Base-by-base conservation (phyloP, 2,329 filamentous ascomycete species). In the Pezicula neosporulosa region DNA sequence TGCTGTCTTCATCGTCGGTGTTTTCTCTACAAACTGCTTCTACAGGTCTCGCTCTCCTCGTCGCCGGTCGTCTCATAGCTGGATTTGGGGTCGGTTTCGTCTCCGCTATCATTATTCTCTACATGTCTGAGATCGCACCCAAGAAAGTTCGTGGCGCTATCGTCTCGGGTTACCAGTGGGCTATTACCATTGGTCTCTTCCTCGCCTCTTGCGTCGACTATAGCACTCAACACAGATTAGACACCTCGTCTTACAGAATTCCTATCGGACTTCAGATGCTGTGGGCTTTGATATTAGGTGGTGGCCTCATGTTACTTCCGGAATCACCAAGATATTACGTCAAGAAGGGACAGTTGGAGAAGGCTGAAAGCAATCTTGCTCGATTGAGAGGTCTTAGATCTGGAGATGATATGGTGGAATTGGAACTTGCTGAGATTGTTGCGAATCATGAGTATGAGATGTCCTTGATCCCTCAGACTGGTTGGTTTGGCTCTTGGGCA, bases 391-490 rank as follows among this genome's bases (percentile, higher is more conserved):
- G 87, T 54, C 87, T 95, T 73, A 78, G 86, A 45, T 64, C 71
- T 48, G 82, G 87, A 49, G 92, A 87, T 19, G 80, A 87, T 56
- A 91, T 82, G 69, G 85, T 96, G 71, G 82, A 87, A 72, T 74
- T 82, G 55, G 90, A 96, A 72, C 78, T 95, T 43, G 81, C 87
- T 41, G 90, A 96, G 74, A 90, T 96, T 59, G 79, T 94, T 53
- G 90, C 90, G 75, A 96, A 95, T 77, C 82, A 93, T 71, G 88
- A 89, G 72, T 91, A 93, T 68, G 91, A 96, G 77, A 77, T 85
- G 61, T 74, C 81, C 46, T 73, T 86, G 53, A 85, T 88, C 53
- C 86, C 87, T 56, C 70, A 77, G 59, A 76, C 75, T 59, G 79
- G 80, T 62, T 90, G 85, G 77, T 75, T 85, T 67, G 74, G 74